A percentile compares a stretch with the other conserved stretches of the same genome.
These are phyloP conservation scores for Podila epicladia DNA, from an alignment of 192 early-diverging fungal genomes.

Conservation along the genomic window DNA sequence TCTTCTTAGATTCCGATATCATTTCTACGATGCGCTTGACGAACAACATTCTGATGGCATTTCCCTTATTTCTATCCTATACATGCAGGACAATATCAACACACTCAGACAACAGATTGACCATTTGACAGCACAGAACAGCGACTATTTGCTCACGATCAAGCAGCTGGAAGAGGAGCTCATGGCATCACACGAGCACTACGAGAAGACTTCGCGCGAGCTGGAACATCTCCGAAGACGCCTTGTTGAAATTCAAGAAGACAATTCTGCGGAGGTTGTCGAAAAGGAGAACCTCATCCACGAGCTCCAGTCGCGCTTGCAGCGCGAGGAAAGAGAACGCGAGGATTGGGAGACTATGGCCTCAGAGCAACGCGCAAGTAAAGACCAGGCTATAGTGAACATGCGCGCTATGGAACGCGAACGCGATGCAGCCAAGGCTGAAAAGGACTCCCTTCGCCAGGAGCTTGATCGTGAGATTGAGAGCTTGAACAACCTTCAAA, in stretches of 20 bases:
- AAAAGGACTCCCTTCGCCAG: constrained; percentile 55
- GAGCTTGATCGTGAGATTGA: constrained; percentile 67
- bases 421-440: constrained; percentile 52
- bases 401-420: constrained; percentile 64
- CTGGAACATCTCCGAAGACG: constrained; percentile 67
- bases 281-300: constrained; percentile 61
- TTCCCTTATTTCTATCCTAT: not conserved
- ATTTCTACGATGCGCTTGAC: no score
- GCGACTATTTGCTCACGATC: constrained; percentile 67
- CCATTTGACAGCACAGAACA: constrained; percentile 65
- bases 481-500: constrained; percentile 82
- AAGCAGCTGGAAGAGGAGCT: constrained; percentile 61
- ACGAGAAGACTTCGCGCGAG: constrained; percentile 57
- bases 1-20: no score
- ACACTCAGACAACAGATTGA: constrained; percentile 63
- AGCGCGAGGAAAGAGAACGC: constrained; percentile 66
- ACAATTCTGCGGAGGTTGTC: constrained; percentile 64
- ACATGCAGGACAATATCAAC: constrained; percentile 58
- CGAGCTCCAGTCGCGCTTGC: constrained; percentile 64
- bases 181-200: constrained; percentile 49
- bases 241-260: constrained; percentile 70
- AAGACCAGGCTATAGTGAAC: constrained; percentile 61
- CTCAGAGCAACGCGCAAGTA: constrained; percentile 66
- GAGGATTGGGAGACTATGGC: constrained; percentile 67
- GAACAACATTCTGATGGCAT: not conserved